A percentile compares a stretch with the other conserved stretches of the same genome.
phyloP scores from a whole-genome alignment of 2,329 filamentous ascomycete species.

The Colletotrichum tabaci region DNA sequence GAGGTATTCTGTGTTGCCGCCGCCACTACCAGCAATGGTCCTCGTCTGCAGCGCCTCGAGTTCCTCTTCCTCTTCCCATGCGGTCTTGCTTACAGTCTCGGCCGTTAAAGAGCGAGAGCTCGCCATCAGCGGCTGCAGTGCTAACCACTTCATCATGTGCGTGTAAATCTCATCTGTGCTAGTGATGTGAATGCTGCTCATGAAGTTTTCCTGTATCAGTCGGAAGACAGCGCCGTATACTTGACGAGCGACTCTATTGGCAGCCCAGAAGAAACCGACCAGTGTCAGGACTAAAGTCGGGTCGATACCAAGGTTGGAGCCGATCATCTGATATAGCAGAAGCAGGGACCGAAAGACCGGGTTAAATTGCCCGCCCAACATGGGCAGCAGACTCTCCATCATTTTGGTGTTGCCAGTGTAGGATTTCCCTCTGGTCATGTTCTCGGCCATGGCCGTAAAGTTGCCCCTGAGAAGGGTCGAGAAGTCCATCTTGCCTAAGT shows the following conservation, averaged over 20 bases:
- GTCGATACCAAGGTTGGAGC: constrained; percentile 63
- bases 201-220: constrained; percentile 62
- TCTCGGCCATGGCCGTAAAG: constrained; percentile 39
- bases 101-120: constrained; percentile 68
- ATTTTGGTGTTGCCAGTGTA: constrained; percentile 38
- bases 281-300: constrained; percentile 62
- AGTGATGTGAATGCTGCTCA: constrained; percentile 66
- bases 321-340: constrained; percentile 62
- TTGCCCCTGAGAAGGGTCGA: constrained; percentile 36
- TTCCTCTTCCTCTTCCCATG: constrained; percentile 70
- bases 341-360: constrained; percentile 41
- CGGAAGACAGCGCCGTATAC: constrained; percentile 52
- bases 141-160: constrained; percentile 73
- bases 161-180: constrained; percentile 71
- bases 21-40: constrained; percentile 54
- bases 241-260: constrained; percentile 55
- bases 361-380: constrained; percentile 43
- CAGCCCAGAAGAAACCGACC: constrained; percentile 64
- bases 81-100: constrained; percentile 68
- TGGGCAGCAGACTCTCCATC: constrained; percentile 40
- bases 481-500: constrained; percentile 39
- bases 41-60: constrained; percentile 55
- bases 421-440: constrained; percentile 32
- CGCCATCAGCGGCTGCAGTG: constrained; percentile 65
- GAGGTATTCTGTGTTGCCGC: constrained; percentile 59